Percentiles rank a stretch among this genome's conserved stretches.
Evolutionary conservation across 495 filamentous ascomycete genomes (phyloP).

Genomic region (Penicillium waksmanii): DNA sequence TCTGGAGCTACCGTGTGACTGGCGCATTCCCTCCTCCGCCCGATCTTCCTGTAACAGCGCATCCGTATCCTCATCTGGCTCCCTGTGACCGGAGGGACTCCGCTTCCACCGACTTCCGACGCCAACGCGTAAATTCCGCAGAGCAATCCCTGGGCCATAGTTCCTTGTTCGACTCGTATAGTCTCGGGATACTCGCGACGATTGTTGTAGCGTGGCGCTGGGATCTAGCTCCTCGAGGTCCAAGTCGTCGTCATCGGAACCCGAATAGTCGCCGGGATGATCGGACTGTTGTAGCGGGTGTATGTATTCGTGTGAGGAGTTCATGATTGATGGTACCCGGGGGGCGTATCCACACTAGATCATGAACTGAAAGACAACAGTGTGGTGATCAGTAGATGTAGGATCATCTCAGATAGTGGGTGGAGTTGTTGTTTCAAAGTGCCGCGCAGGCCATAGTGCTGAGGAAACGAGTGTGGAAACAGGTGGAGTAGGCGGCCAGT

Average conservation of each 20-base stretch:
- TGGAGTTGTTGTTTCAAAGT: constrained; percentile 26
- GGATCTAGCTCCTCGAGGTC: constrained; percentile 77
- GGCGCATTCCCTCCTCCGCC: constrained; percentile 43
- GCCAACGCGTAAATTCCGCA: constrained; percentile 72
- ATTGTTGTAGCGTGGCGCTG: constrained; percentile 42
- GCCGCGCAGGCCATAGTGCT: constrained; percentile 25
- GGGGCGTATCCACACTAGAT: constrained; percentile 9
- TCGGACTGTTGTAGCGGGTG: constrained; percentile 38
- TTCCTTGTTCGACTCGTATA: constrained; percentile 44
- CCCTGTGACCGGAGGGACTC: constrained; percentile 46
- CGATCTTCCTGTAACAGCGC: constrained; percentile 55
- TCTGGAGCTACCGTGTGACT: constrained; percentile 54
- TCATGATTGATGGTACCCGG: constrained; percentile 30
- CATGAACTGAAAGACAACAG: constrained; percentile 12
- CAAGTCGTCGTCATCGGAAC: constrained; percentile 58
- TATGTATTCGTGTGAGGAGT: constrained; percentile 45
- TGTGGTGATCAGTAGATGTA: constrained; percentile 18
- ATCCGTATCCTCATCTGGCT: constrained; percentile 58
- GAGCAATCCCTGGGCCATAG: constrained; percentile 64
- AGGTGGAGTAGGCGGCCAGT: constrained; percentile 5
- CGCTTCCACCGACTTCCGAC: constrained; percentile 62
- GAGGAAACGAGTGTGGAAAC: constrained; percentile 9
- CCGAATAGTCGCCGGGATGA: constrained; percentile 37
- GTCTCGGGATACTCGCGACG: constrained; percentile 44
- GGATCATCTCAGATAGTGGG: constrained; percentile 26